phyloP scores from a whole-genome alignment of 768 basidiomycete genomes.

The Suillus clintonianus region DNA sequence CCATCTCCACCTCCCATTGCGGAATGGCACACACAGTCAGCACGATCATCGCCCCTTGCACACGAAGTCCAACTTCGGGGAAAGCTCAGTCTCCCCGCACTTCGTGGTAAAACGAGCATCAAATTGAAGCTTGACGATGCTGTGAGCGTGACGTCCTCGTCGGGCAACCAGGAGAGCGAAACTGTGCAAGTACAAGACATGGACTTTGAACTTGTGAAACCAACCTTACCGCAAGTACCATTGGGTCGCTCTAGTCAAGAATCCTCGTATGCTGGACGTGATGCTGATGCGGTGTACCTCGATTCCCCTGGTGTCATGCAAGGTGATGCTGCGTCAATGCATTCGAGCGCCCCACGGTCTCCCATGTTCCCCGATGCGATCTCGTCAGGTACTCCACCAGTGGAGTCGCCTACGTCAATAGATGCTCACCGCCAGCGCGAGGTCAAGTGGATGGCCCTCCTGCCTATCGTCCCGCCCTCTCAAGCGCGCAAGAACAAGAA shows the following conservation, averaged over 20 bases:
- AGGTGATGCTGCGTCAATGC: conserved; percentile 45
- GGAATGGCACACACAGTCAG: conserved; percentile 37
- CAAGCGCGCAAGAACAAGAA: conserved; percentile 81
- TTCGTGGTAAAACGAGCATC: conserved; percentile 45
- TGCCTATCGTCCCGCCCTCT: conserved; percentile 56
- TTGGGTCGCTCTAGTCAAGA: conserved; percentile 56
- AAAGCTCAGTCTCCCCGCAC: conserved; percentile 70
- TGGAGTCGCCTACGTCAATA: conserved; percentile 29
- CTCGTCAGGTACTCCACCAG: not conserved
- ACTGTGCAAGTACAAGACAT: conserved; percentile 77
- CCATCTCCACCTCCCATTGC: conserved; percentile 42
- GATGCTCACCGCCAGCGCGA: conserved; percentile 78
- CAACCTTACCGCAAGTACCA: conserved; percentile 46
- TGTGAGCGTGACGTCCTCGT: conserved; percentile 20
- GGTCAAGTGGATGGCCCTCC: conserved; percentile 69
- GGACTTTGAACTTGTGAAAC: conserved; percentile 79
- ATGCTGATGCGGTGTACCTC: conserved; percentile 11
- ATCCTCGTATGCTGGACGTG: conserved; percentile 40
- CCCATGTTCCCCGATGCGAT: conserved; percentile 19
- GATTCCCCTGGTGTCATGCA: conserved; percentile 27
- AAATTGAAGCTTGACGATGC: conserved; percentile 33
- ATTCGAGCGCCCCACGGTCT: conserved; percentile 33
- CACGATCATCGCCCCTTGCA: conserved; percentile 25
- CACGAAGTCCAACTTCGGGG: conserved; percentile 45
- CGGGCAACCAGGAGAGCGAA: conserved; percentile 41